Percentiles rank a stretch among this genome's conserved stretches.
Conservation (phyloP, 345 rosid genomes). For the Mangifera indica region DNA sequence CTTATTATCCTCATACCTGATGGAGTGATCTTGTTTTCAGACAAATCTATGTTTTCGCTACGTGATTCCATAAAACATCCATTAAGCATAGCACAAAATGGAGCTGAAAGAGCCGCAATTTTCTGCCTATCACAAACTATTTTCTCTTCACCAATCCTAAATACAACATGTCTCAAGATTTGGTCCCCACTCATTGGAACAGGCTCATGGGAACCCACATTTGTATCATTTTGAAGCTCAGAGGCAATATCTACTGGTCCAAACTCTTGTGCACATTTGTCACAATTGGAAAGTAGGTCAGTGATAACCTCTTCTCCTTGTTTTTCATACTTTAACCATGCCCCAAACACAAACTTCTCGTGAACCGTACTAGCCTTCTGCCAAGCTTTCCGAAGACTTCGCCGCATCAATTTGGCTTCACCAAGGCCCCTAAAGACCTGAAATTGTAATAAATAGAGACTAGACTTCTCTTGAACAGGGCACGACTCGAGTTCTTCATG, state of each 20-base stretch:
- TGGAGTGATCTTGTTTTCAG: slow-evolving; percentile 73
- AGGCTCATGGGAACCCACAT: slow-evolving; percentile 36
- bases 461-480: slow-evolving; percentile 56
- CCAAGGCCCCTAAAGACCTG: slow-evolving; percentile 93
- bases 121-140: slow-evolving; percentile 78
- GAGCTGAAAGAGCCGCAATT: slow-evolving; percentile 80
- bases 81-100: slow-evolving; percentile 88
- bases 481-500: slow-evolving; percentile 96
- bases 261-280: slow-evolving; percentile 68
- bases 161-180: slow-evolving; percentile 44
- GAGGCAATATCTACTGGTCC: slow-evolving; percentile 70
- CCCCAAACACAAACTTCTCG: slow-evolving; percentile 84
- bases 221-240: slow-evolving; percentile 38
- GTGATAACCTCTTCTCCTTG: slow-evolving; percentile 85
- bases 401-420: slow-evolving; percentile 77
- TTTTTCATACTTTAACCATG: slow-evolving; percentile 89
- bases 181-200: slow-evolving; percentile 31
- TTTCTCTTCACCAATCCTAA: slow-evolving; percentile 72
- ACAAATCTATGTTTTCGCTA: slow-evolving; percentile 77
- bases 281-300: slow-evolving; percentile 76
- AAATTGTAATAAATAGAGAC: slow-evolving; percentile 71
- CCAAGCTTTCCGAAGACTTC: slow-evolving; percentile 94
- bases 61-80: slow-evolving; percentile 85
- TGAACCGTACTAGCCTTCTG: slow-evolving; percentile 76
- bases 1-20: slow-evolving; percentile 64